Conservation (phyloP, 306 rosid genomes). For the Pyrus pyrifolia region DNA sequence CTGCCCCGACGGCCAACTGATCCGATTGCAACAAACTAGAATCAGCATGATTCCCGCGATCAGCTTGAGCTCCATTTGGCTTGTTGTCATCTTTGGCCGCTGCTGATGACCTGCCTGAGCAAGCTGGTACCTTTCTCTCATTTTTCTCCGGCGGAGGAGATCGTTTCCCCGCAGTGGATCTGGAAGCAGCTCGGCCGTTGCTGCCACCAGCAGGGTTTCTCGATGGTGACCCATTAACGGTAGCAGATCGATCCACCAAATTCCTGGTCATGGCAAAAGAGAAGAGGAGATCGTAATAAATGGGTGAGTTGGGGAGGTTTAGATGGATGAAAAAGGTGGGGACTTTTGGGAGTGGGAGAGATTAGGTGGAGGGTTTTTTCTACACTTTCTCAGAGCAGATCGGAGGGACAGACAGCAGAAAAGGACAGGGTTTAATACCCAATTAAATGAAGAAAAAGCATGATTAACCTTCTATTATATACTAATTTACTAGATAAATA, state of each 20-base stretch:
- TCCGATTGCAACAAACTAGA: constrained; percentile 31
- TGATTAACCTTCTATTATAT: neutral
- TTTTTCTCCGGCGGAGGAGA: constrained; percentile 39
- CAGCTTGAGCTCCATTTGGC: constrained; percentile 33
- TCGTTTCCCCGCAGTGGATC: constrained; percentile 43
- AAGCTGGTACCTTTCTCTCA: constrained; percentile 31
- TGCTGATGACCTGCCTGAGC: constrained; percentile 28
- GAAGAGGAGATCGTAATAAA: neutral
- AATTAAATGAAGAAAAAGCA: constrained; percentile 2
- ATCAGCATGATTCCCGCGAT: constrained; percentile 26
- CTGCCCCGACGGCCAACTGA: constrained; percentile 7
- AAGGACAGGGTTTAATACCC: constrained; percentile 6
- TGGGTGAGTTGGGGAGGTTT: neutral
- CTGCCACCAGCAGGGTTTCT: constrained; percentile 28
- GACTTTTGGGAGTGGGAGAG: neutral
- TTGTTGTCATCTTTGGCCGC: constrained; percentile 38
- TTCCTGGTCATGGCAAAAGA: constrained; percentile 42
- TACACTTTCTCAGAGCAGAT: constrained; percentile 7
- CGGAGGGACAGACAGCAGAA: constrained; percentile 3
- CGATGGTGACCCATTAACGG: constrained; percentile 44
- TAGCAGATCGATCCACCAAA: constrained; percentile 41
- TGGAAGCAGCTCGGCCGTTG: constrained; percentile 26
- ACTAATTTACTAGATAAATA: neutral
- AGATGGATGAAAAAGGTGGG: neutral
- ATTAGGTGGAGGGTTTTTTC: neutral